Conservation (phyloP, 768 basidiomycete genomes). For the Boletus coccyginus region DNA sequence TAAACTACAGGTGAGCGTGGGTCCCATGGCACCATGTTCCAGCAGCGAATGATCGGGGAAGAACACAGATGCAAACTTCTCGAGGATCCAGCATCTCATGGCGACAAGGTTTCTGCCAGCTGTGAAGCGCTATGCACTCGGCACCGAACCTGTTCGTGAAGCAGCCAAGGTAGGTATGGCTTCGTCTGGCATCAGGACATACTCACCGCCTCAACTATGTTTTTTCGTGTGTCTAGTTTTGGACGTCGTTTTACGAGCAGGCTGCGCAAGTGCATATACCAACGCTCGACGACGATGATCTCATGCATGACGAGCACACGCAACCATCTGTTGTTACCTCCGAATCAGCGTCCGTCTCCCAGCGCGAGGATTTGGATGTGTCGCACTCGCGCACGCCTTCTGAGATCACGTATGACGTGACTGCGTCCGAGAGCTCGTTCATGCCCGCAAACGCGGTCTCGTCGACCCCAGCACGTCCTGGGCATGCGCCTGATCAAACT, state of each 20-base stretch:
- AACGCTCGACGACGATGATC: slow-evolving; percentile 66
- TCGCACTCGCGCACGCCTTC: slow-evolving; percentile 14
- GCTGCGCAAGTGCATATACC: slow-evolving; percentile 87
- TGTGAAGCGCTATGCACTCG: slow-evolving; percentile 85
- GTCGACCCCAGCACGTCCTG: slow-evolving; percentile 65
- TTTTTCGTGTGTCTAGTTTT: slow-evolving; percentile 58
- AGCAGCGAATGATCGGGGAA: slow-evolving; percentile 30
- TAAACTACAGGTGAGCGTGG: slow-evolving; percentile 68
- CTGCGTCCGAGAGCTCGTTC: slow-evolving; percentile 69
- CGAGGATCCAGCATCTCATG: slow-evolving; percentile 82
- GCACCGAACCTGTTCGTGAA: slow-evolving; percentile 84
- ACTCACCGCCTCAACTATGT: background rate
- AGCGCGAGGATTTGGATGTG: slow-evolving; percentile 4
- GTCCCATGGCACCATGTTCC: background rate
- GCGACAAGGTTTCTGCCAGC: slow-evolving; percentile 80
- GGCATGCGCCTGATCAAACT: slow-evolving; percentile 35
- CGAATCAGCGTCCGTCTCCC: slow-evolving; percentile 15
- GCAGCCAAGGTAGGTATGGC: slow-evolving; percentile 74
- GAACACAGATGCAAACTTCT: slow-evolving; percentile 94
- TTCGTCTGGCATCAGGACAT: background rate
- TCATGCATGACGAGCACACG: slow-evolving; percentile 48
- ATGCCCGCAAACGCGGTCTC: slow-evolving; percentile 70
- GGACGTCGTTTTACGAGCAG: slow-evolving; percentile 94
- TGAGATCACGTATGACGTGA: slow-evolving; percentile 33
- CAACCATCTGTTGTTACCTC: slow-evolving; percentile 25